phyloP scores from a whole-genome alignment of 2,329 filamentous ascomycete genomes.

The Alternaria atra region DNA sequence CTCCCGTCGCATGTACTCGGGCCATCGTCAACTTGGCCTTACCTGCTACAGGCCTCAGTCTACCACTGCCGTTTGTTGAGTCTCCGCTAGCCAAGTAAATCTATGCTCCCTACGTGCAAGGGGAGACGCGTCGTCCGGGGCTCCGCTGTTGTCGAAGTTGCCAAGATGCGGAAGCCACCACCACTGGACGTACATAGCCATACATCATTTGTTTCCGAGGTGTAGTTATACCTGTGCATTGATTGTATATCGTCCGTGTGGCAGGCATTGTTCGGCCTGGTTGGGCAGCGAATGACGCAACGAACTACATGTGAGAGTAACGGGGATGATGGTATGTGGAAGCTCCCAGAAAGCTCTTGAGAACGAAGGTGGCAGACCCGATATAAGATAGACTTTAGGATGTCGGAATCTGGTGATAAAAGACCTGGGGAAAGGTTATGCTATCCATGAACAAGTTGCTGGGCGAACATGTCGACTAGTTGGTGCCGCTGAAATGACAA shows the following conservation, averaged over 20 bases:
- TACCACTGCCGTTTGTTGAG: not conserved
- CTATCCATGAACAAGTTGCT: not conserved
- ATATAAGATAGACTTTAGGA: not conserved
- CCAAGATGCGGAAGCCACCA: not conserved
- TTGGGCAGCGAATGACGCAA: not conserved
- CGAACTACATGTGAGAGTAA: not conserved
- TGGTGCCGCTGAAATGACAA: not conserved
- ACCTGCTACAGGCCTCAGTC: not conserved
- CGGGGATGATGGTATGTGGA: not conserved
- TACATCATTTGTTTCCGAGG: not conserved
- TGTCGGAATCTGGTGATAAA: not conserved
- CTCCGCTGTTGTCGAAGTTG: not conserved
- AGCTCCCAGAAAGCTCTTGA: not conserved
- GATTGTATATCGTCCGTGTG: not conserved
- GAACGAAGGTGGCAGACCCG: not conserved
- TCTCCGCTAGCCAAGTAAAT: not conserved
- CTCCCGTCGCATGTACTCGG: not conserved
- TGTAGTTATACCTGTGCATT: not conserved
- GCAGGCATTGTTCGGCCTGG: not conserved
- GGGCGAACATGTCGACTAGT: not conserved
- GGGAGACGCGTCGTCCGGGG: conserved; percentile 2
- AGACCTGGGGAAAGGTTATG: not conserved
- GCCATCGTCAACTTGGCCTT: conserved; percentile 1
- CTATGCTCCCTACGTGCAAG: not conserved
- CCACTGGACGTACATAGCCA: not conserved